Conservation (phyloP, 1,284 basidiomycete species). For the Leccinum huronense region DNA sequence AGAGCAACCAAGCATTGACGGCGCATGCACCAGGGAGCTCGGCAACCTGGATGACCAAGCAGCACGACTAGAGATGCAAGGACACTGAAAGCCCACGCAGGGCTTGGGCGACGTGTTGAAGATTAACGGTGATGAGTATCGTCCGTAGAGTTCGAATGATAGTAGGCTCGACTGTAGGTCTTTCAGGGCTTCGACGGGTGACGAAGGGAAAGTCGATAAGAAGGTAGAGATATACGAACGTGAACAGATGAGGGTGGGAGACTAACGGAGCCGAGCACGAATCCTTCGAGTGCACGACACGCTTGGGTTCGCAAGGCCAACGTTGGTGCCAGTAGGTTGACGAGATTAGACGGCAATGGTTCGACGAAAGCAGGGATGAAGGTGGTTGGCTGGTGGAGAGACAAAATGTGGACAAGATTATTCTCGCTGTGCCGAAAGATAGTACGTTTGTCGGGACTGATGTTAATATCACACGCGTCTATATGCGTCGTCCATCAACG, state of each 20-base stretch:
- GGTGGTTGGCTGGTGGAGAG: conserved; percentile 54
- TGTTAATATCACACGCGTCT: conserved; percentile 93
- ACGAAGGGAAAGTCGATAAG: conserved; percentile 42
- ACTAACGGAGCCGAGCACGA: conserved; percentile 50
- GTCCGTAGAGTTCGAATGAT: conserved; percentile 65
- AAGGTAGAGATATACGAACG: conserved; percentile 51
- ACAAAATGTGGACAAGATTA: conserved; percentile 62
- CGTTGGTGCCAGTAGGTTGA: conserved; percentile 61
- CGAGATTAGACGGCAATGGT: conserved; percentile 59
- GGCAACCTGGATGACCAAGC: conserved; percentile 39
- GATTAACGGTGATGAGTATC: conserved; percentile 53
- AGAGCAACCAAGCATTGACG: too few relatives aligned
- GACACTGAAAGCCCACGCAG: conserved; percentile 69
- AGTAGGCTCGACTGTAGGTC: conserved; percentile 39
- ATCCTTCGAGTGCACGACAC: conserved; percentile 69
- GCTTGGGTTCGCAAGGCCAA: conserved; percentile 63
- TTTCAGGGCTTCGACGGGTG: conserved; percentile 36
- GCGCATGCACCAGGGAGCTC: too few relatives aligned
- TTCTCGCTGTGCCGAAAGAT: conserved; percentile 90
- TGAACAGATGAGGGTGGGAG: conserved; percentile 50
- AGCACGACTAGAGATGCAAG: conserved; percentile 61
- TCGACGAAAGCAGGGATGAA: conserved; percentile 64
- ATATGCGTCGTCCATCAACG: conserved; percentile 5
- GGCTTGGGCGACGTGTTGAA: conserved; percentile 61
- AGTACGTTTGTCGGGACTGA: conserved; percentile 95